Base-by-base conservation (phyloP, 345 rosid species). In the Corchorus olitorius region DNA sequence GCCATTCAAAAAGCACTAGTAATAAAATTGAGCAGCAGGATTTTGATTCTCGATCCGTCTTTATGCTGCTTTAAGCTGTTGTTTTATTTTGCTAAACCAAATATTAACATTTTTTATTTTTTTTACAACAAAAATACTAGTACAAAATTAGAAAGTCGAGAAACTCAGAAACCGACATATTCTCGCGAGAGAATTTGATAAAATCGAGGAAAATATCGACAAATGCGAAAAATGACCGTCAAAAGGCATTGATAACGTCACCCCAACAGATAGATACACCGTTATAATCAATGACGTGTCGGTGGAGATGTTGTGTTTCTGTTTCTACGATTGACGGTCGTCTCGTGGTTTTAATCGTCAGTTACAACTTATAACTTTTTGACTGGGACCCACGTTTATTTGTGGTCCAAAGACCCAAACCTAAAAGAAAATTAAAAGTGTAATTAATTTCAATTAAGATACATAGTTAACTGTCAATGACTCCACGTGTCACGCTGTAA, bases 341-440 rank as follows among this genome's bases (percentile, higher is more conserved):
- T 27, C 27, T 27, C 27, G 39, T 2, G 46, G 33, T 37, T 35
- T 41, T 15, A 22, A 8, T 39, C 6, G 58, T 60, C 13, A 41
- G 54, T 60, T 8, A 13, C 2, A 37, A 34, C 35, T 13, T 63
- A 35, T 1, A 27, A 27, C 17, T 11, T 34, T 62, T 39, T 66
- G 20, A 7, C 3, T 67, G 72, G 81, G 73, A 3, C 76, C 81
- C 58, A 54, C 41, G 10, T 3, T 17, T 1, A 19, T 20, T 33
- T 16, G 5, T 55, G 63, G 19, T 69, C 73, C 39, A 49, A 27
- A 27, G 13, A 27, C 56, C 48, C 34, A 6, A 53, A 53, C 14
- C n/a, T 17, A 5, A 53, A 2, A 35, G 1, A 70, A 71, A 3
- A 20, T 39, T 1, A 27, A 27, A 27, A 27, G 27, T 27, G 27